These are phyloP conservation scores for Nyctanthes arbortristis DNA, from an alignment of 257 asterid genomes.

Conservation along the genomic window DNA sequence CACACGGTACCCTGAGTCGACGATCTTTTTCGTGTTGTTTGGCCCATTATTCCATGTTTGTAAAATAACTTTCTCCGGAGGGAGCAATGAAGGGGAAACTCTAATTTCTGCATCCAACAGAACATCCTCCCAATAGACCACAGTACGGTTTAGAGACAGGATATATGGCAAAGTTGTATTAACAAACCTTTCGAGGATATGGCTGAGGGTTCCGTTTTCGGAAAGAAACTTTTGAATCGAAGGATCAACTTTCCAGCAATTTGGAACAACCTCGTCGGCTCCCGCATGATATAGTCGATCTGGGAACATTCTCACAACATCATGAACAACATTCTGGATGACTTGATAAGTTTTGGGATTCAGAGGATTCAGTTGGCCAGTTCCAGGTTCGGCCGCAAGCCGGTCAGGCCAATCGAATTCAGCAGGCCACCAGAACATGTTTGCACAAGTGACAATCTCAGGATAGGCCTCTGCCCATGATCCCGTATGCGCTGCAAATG, in stretches of 20 bases:
- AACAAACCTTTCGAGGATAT: constrained; percentile 62
- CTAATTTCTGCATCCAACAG: constrained; percentile 48
- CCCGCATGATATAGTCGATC: constrained; percentile 79
- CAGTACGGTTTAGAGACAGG: constrained; percentile 65
- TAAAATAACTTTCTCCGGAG: constrained; percentile 54
- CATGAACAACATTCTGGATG: constrained; percentile 57
- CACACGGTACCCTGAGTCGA: constrained; percentile 62
- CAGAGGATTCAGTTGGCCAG: constrained; percentile 89
- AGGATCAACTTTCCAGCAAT: constrained; percentile 79
- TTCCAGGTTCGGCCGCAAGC: constrained; percentile 86
- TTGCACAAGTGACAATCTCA: constrained; percentile 73
- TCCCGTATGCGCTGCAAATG: constrained; percentile 80
- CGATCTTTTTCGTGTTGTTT: constrained; percentile 61
- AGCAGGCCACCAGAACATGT: constrained; percentile 90
- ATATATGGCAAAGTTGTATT: constrained; percentile 70
- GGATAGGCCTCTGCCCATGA: constrained; percentile 96
- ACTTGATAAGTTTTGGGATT: constrained; percentile 67
- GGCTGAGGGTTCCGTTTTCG: constrained; percentile 68
- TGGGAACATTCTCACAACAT: constrained; percentile 63
- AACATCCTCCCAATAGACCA: constrained; percentile 92
- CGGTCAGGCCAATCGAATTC: constrained; percentile 54
- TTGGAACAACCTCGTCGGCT: constrained; percentile 77
- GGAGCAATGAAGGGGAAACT: constrained; percentile 59
- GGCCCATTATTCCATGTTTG: constrained; percentile 94
- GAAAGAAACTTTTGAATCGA: constrained; percentile 51